These are phyloP conservation scores for Bipolaris gigantea DNA, from an alignment of 2,329 filamentous ascomycete genomes.

Conservation along the genomic window DNA sequence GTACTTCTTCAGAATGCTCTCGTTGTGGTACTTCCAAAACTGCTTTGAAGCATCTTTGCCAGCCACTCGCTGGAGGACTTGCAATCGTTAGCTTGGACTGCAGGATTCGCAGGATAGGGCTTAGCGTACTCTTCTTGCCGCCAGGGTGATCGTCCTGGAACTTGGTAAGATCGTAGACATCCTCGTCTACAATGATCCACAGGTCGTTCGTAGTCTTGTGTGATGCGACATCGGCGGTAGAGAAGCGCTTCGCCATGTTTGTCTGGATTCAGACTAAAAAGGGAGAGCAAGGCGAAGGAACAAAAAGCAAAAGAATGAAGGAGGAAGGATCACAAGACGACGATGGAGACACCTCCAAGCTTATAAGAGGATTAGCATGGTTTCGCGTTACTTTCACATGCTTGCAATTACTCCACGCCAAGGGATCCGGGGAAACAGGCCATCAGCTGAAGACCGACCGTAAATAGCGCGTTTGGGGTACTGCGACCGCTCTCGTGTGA, in stretches of 20 bases:
- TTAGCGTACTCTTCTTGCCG: conserved; percentile 67
- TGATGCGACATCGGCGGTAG: conserved; percentile 79
- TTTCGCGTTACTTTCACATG: conserved; percentile 43
- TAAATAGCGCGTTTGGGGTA: conserved; percentile 27
- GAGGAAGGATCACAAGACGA: conserved; percentile 23
- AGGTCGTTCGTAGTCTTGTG: conserved; percentile 87
- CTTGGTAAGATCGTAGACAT: conserved; percentile 91
- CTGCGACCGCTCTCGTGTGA: conserved; percentile 26
- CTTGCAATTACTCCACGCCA: conserved; percentile 29
- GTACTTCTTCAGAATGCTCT: conserved; percentile 64
- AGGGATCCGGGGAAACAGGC: conserved; percentile 28
- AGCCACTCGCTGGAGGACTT: conserved; percentile 65
- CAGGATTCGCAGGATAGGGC: background rate
- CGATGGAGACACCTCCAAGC: conserved; percentile 18
- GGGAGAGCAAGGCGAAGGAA: background rate
- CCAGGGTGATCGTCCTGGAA: conserved; percentile 61
- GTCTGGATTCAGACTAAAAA: conserved; percentile 5
- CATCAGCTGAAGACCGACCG: conserved; percentile 28
- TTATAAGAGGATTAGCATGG: conserved; percentile 26
- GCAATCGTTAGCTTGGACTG: conserved; percentile 15
- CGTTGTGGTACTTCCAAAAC: conserved; percentile 68
- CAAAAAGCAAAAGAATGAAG: conserved; percentile 2
- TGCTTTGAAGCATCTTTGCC: conserved; percentile 70
- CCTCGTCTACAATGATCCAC: conserved; percentile 89
- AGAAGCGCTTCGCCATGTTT: conserved; percentile 85